Conservation (phyloP, 805 yeast species). For the Kodamaea kakaduensis region DNA sequence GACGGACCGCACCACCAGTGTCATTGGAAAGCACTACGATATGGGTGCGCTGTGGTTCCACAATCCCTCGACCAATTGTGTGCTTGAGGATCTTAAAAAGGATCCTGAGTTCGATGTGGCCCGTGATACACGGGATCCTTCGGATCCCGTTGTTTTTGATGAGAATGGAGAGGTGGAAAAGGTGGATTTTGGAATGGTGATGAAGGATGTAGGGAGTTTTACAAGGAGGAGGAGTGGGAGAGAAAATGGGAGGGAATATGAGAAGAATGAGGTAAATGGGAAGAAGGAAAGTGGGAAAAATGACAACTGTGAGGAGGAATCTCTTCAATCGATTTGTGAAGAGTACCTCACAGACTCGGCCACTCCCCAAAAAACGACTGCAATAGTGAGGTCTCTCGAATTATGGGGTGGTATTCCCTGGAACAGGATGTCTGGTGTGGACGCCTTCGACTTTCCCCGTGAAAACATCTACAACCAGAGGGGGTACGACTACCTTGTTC, state of each 20-base stretch:
- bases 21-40: conserved; percentile 46
- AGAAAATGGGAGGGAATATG: conserved; percentile 55
- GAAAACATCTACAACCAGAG: conserved; percentile 71
- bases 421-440: conserved; percentile 63
- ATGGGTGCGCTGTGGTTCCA: conserved; percentile 95
- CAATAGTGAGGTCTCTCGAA: conserved; percentile 57
- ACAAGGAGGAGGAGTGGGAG: conserved; percentile 24
- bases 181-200: conserved; percentile 29
- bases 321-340: conserved; percentile 47
- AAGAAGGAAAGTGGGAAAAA: too few species aligned
- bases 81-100: conserved; percentile 19
- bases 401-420: conserved; percentile 79
- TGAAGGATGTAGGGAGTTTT: conserved; percentile 53
- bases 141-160: conserved; percentile 24
- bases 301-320: conserved; percentile 47
- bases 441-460: conserved; percentile 59
- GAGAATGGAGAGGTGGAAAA: conserved; percentile 31
- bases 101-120: conserved; percentile 16
- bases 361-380: conserved; percentile 49
- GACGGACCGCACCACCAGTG: conserved; percentile 16
- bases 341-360: conserved; percentile 47
- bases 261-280: conserved; percentile 44
- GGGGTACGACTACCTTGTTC: conserved; percentile 54
- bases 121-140: conserved; percentile 46
- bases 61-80: conserved; percentile 64